A percentile compares a stretch with the other conserved stretches of the same genome.
Evolutionary conservation across 768 basidiomycete species (phyloP).

Genomic region (Boletellus ananas): DNA sequence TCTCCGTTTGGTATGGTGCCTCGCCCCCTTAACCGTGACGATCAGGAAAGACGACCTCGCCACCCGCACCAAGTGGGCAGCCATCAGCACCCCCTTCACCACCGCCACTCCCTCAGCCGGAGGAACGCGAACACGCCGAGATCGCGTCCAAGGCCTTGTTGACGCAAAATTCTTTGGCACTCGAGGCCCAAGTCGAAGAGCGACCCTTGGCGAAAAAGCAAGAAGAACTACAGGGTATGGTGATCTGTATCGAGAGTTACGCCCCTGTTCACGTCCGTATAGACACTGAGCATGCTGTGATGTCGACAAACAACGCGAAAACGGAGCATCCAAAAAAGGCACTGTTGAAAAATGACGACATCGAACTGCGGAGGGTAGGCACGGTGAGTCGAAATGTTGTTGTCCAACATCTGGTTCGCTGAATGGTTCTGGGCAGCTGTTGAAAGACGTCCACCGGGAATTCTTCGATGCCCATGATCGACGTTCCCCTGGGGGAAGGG

Average conservation of each 20-base stretch:
- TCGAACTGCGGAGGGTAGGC: conserved; percentile 74
- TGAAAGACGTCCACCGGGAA: conserved; percentile 70
- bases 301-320: conserved; percentile 23
- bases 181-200: conserved; percentile 83
- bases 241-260: conserved; percentile 15
- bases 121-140: conserved; percentile 45
- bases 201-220: conserved; percentile 87
- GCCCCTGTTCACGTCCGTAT: conserved; percentile 1
- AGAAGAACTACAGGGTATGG: conserved; percentile 61
- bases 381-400: conserved; percentile 44
- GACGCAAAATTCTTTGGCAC: conserved; percentile 64
- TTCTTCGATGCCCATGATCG: conserved; percentile 72
- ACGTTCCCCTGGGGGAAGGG: conserved; percentile 25
- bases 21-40: conserved; percentile 6
- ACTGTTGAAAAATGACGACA: conserved; percentile 82
- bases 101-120: conserved; percentile 21
- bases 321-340: conserved; percentile 62
- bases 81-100: conserved; percentile 7
- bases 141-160: conserved; percentile 53
- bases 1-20: neutral
- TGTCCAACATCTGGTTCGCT: neutral
- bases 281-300: conserved; percentile 12
- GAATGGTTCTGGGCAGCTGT: conserved; percentile 47
- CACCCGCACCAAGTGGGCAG: conserved; percentile 18
- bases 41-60: conserved; percentile 19